Evolutionary conservation across 306 rosid genomes (phyloP), one percentile per base, ranked within the genome.

Genomic region (Cucurbita moschata): DNA sequence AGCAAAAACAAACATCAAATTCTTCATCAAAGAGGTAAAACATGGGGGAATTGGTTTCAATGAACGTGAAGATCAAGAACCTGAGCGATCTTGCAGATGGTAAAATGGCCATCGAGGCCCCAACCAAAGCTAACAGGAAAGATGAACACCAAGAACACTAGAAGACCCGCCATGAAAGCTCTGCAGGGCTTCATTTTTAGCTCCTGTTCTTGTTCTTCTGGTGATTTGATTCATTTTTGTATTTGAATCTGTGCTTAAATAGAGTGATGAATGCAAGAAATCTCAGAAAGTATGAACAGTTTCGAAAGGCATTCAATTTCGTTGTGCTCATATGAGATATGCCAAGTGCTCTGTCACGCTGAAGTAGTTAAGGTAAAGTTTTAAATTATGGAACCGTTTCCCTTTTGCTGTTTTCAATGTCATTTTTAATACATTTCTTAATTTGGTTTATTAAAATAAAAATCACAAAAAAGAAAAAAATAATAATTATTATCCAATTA

Each of bases 11-110:
- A 37, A 42, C 0, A 62, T 14, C 13, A 54, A 49, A 54, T 4
- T 26, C 37, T 16, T 30, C 51, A 19, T 16, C 4, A 74, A 14
- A 40, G 3, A 77, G 2, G 8, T 7, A 65, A 65, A 56, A 51
- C 7, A 16, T 21, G 47, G 57, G 71, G 67, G 23, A 39, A 44
- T 52, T 5, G 58, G 38, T 9, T 19, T 4, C 37, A 4, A 61
- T 7, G 0, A 35, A 30, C 16, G 23, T 35, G 21, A 43, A 70
- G 39, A 38, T 9, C 38, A 74, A 50, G 26, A 40, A 85, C 96
- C 89, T 88, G 98, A 60, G 96, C 98, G 62, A 92, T 85, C 77
- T 74, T 85, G 53, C 98, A 92, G 60, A 84, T 43, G 37, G 83
- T 74, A 72, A 76, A 47, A 73, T 92, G 98, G 5, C 98, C 98